Evolutionary conservation across 139 green algal species (phyloP), one percentile per base, ranked within the genome.

Genomic region (Picochlorum sp.): DNA sequence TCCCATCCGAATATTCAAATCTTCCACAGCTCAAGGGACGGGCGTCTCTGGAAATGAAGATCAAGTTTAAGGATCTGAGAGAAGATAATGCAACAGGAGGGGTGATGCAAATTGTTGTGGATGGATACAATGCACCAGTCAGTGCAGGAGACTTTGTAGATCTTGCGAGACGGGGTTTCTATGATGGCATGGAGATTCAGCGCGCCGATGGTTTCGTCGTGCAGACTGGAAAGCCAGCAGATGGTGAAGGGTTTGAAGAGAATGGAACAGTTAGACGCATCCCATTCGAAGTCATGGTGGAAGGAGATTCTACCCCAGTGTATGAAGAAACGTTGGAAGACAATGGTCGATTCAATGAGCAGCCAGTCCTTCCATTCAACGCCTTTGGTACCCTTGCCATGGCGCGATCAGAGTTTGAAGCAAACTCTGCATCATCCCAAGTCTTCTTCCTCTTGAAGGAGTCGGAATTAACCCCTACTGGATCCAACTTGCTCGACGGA

Each of bases 381-480:
- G 94, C 94, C 0, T 99, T 90, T 66, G 94, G 94, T 64, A 99
- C 94, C 6, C 63, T 97, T 58, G 91, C 93, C 10, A 87, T 95
- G 81, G 93, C 93, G 0, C 80, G 93, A 21, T 79, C 82, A 28
- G 94, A 99, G 84, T 97, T 98, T 74, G 88, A 97, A 37, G 79
- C 90, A 73, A 97, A 99, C 86, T 89, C 74, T 2, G 92, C 79
- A 21, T 91, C 79, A 45, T 85, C 74, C 37, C 85, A 92, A 69
- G 72, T 99, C 56, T 99, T 99, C 78, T 98, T 87, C 69, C 79
- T 99, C 68, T 77, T 99, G 20, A 98, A 97, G 72, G 94, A 99
- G 80, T 90, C 75, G 16, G 94, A 99, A 88, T 75, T 99, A 58
- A 99, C 94, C 8, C 94, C 94, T 15, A 91, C 85, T 1, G 86